Conservation (phyloP, 169 alveolate species). For the Fabrea salina region DNA sequence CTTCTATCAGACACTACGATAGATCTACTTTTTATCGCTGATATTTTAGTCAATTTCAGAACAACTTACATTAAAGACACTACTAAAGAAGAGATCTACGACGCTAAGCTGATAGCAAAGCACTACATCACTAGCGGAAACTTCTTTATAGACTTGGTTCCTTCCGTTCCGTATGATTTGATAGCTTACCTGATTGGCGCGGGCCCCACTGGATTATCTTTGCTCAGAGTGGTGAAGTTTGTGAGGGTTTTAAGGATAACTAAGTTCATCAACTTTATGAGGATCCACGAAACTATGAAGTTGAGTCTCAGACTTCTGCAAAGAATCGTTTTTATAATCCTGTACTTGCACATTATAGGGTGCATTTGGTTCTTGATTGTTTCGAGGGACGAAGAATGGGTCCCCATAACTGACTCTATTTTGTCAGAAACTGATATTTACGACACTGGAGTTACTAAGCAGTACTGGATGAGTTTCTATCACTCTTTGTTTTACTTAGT, state of each 20-base stretch:
- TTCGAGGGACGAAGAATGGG: background rate
- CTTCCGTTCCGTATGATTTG: constrained; percentile 37
- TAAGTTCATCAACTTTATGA: constrained; percentile 5
- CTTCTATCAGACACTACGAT: background rate
- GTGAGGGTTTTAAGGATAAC: background rate
- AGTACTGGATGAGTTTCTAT: constrained; percentile 8
- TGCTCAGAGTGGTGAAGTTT: background rate
- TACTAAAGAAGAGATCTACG: constrained; percentile 31
- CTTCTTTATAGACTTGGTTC: constrained; percentile 39
- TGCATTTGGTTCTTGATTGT: constrained; percentile 18
- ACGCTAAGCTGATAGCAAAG: constrained; percentile 11
- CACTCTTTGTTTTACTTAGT: background rate
- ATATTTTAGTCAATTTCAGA: constrained; percentile 41
- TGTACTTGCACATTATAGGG: constrained; percentile 23
- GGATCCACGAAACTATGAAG: background rate
- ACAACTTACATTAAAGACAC: constrained; percentile 33
- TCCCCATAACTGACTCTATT: background rate
- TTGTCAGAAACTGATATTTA: background rate
- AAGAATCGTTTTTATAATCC: background rate
- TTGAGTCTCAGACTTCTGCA: background rate
- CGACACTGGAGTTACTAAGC: background rate
- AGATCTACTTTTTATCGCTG: constrained; percentile 34
- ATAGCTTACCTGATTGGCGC: background rate
- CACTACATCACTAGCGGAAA: constrained; percentile 24
- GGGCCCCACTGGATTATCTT: background rate